Percentiles rank a stretch among this genome's conserved stretches.
Conservation (phyloP, 2,329 filamentous ascomycete genomes). For the Aspergillus sp. region DNA sequence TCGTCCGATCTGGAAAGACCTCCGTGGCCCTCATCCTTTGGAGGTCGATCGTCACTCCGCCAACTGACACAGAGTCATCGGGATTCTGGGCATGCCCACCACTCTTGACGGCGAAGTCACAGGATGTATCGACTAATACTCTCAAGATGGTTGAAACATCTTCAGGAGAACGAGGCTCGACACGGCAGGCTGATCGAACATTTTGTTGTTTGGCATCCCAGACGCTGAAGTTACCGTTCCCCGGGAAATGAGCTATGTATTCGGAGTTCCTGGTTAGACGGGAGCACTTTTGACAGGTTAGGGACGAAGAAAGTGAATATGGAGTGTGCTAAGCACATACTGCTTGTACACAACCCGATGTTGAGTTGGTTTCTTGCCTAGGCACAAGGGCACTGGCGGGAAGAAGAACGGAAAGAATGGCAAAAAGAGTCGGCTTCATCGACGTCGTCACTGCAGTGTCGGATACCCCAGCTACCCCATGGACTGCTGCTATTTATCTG, state of each 20-base stretch:
- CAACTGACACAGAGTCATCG: slow-evolving; percentile 44
- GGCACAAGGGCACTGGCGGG: no score
- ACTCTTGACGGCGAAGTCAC: slow-evolving; percentile 46
- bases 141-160: background rate
- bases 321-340: background rate
- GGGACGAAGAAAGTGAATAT: background rate
- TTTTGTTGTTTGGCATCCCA: slow-evolving; percentile 7
- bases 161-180: background rate
- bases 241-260: background rate
- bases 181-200: slow-evolving; percentile 1
- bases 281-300: background rate
- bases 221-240: slow-evolving; percentile 3
- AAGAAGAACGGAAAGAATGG: no score
- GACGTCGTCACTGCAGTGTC: no score
- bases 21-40: slow-evolving; percentile 1
- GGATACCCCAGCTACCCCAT: no score
- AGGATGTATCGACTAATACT: background rate
- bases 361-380: no score
- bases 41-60: slow-evolving; percentile 18
- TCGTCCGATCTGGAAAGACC: background rate
- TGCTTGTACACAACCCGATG: background rate
- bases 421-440: no score
- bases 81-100: slow-evolving; percentile 51
- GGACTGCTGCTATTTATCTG: no score
- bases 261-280: background rate